Percentiles rank a stretch among this genome's conserved stretches.
phyloP scores from a whole-genome alignment of 2,329 filamentous ascomycete species.

The Aphanoascus verrucosus region DNA sequence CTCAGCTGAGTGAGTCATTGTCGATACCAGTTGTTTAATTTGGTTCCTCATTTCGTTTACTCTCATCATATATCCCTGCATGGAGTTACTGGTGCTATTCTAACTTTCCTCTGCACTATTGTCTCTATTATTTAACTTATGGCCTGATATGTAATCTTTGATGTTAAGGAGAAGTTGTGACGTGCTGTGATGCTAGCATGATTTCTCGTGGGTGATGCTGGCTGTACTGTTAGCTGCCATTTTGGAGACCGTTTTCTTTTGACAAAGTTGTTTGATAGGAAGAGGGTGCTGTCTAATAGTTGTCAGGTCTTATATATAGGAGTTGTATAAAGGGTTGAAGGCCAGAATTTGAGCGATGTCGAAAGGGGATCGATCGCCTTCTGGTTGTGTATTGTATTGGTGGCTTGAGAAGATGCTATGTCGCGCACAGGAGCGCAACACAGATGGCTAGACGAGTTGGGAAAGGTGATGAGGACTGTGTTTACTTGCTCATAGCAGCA shows the following conservation, averaged over 20 bases:
- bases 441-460: too few species aligned
- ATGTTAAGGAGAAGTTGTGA: neutral
- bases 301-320: neutral
- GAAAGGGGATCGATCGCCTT: neutral
- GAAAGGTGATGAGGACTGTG: too few species aligned
- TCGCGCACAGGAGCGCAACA: too few species aligned
- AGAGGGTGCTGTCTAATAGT: neutral
- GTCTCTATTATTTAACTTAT: neutral
- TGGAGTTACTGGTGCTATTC: conserved; percentile 5
- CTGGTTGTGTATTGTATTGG: neutral
- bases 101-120: neutral
- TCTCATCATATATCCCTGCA: conserved; percentile 5
- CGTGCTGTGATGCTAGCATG: neutral
- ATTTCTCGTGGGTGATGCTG: neutral
- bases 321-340: neutral
- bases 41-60: neutral
- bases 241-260: neutral
- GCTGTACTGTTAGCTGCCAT: neutral
- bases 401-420: too few species aligned
- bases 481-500: too few species aligned
- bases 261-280: neutral
- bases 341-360: neutral
- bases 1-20: neutral
- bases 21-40: conserved; percentile 9
- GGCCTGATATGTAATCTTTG: conserved; percentile 1